A percentile compares a stretch with the other conserved stretches of the same genome.
Conservation (phyloP, 2,329 filamentous ascomycete species). For the Aureobasidium sp. region DNA sequence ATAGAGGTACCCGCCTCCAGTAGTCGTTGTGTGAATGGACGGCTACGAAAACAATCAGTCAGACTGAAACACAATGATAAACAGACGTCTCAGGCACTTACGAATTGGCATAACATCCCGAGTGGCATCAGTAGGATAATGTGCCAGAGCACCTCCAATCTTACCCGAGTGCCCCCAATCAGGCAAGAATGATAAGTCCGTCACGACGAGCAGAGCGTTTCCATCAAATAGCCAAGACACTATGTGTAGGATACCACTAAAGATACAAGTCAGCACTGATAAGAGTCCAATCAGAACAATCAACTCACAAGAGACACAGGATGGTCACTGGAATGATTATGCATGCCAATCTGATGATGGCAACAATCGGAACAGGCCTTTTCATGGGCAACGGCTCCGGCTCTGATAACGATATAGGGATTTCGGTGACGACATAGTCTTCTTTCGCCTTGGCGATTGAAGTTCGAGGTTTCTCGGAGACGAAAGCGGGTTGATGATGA, state of each 20-base stretch:
- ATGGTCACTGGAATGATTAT: slow-evolving; percentile 7
- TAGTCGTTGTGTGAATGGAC: slow-evolving; percentile 68
- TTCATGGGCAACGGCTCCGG: background rate
- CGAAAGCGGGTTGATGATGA: background rate
- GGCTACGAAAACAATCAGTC: slow-evolving; percentile 14
- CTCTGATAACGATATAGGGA: background rate
- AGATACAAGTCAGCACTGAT: background rate
- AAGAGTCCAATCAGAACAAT: background rate
- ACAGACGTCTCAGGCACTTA: background rate
- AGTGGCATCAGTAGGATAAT: slow-evolving; percentile 32
- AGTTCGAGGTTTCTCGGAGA: background rate
- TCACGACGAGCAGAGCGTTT: slow-evolving; percentile 26
- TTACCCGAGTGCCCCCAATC: slow-evolving; percentile 35
- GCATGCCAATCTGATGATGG: background rate
- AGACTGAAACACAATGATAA: background rate
- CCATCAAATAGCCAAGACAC: slow-evolving; percentile 30
- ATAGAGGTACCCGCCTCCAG: slow-evolving; percentile 55
- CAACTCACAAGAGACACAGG: slow-evolving; percentile 13
- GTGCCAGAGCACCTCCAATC: slow-evolving; percentile 24
- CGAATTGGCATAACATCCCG: slow-evolving; percentile 42
- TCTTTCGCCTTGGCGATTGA: background rate
- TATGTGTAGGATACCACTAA: slow-evolving; percentile 35
- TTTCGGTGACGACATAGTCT: background rate
- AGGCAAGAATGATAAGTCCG: slow-evolving; percentile 23
- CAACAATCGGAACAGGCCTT: background rate